Conservation (phyloP, 176 grass and related monocot genomes). For the Musa schizocarpa region DNA sequence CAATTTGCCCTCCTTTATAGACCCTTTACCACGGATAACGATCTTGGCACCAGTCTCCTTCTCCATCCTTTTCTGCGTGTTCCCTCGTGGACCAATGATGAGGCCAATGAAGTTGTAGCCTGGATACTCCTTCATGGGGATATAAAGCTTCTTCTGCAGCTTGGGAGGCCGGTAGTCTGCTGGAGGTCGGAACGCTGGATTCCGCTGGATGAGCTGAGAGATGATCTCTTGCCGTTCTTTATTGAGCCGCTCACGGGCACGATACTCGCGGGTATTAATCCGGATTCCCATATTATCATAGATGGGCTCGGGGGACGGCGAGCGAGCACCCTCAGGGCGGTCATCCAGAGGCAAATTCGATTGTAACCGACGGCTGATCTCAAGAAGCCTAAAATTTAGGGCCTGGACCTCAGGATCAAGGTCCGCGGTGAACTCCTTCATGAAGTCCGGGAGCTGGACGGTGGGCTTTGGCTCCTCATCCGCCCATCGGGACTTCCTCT, state of each 20-base stretch:
- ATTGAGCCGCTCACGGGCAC: constrained; percentile 70
- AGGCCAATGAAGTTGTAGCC: constrained; percentile 94
- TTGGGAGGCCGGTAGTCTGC: constrained; percentile 87
- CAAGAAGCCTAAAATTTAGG: constrained; percentile 72
- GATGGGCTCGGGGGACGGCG: constrained; percentile 71
- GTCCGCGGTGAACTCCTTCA: constrained; percentile 90
- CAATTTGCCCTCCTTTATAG: constrained; percentile 88
- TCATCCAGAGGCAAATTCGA: constrained; percentile 69
- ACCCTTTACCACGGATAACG: constrained; percentile 89
- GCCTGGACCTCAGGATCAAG: constrained; percentile 88
- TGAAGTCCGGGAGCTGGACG: constrained; percentile 80
- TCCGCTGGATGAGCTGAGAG: constrained; percentile 88
- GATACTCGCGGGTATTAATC: constrained; percentile 87
- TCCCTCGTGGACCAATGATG: constrained; percentile 77
- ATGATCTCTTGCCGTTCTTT: constrained; percentile 89
- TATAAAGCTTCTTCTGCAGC: constrained; percentile 94
- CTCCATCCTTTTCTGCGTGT: constrained; percentile 98
- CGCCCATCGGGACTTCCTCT: constrained; percentile 87
- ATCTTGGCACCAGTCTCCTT: constrained; percentile 97
- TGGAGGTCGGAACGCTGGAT: constrained; percentile 86
- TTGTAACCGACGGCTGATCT: constrained; percentile 61
- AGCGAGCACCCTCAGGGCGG: constrained; percentile 66
- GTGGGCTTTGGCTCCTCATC: constrained; percentile 74
- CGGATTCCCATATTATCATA: constrained; percentile 92
- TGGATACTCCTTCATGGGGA: constrained; percentile 91